Conservation (phyloP, 495 filamentous ascomycete species). For the Cercophora scortea region DNA sequence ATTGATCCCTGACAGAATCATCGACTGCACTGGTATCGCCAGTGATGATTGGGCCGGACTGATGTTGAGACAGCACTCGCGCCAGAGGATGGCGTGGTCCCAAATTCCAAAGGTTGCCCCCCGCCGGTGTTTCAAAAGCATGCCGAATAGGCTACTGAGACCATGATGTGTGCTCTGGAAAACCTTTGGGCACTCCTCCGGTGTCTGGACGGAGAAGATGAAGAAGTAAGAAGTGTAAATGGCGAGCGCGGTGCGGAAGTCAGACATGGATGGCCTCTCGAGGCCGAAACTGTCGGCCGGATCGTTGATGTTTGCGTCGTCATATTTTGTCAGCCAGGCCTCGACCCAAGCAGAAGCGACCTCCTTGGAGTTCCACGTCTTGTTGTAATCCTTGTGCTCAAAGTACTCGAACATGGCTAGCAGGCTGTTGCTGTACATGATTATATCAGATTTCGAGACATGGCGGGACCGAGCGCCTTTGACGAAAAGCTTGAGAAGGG, state of each 20-base stretch:
- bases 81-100: constrained; percentile 62
- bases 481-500: constrained; percentile 52
- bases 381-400: constrained; percentile 44
- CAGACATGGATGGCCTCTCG: constrained; percentile 49
- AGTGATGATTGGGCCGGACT: constrained; percentile 14
- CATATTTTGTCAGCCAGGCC: constrained; percentile 52
- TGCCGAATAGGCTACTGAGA: constrained; percentile 55
- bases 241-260: constrained; percentile 50
- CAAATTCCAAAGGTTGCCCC: constrained; percentile 56
- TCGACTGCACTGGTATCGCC: constrained; percentile 39
- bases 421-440: constrained; percentile 17
- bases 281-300: constrained; percentile 48
- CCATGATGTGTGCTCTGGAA: constrained; percentile 64
- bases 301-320: constrained; percentile 41
- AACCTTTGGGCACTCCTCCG: constrained; percentile 53
- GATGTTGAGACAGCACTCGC: constrained; percentile 50
- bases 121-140: constrained; percentile 58
- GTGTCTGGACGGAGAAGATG: constrained; percentile 60
- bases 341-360: constrained; percentile 56
- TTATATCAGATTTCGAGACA: constrained; percentile 11
- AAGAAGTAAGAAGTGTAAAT: constrained; percentile 62
- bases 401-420: constrained; percentile 21
- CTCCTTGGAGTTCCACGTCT: constrained; percentile 53
- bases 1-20: constrained; percentile 34
- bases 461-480: constrained; percentile 22